These are phyloP conservation scores for Silybum marianum DNA, from an alignment of 129 eudicot genomes.

Conservation along the genomic window DNA sequence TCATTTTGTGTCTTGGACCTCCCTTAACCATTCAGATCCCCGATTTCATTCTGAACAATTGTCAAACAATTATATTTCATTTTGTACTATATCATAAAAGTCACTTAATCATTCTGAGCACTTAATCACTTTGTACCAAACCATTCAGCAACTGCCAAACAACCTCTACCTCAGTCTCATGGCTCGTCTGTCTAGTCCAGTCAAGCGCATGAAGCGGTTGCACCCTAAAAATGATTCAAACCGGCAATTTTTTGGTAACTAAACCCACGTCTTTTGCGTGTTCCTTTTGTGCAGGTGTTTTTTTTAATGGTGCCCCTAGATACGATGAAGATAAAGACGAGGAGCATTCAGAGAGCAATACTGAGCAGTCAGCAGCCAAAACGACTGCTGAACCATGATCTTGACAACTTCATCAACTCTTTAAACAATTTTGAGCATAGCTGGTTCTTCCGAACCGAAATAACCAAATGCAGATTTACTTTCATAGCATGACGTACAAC, in stretches of 20 bases:
- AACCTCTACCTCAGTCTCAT: too few relatives aligned
- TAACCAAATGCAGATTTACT: slow-evolving; percentile 4
- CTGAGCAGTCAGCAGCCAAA: slow-evolving; percentile 7
- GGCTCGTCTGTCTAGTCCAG: not conserved
- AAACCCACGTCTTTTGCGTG: not conserved
- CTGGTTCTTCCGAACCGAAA: slow-evolving; percentile 1
- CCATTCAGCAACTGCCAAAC: too few relatives aligned
- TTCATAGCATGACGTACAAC: slow-evolving; percentile 1
- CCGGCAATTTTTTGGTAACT: not conserved
- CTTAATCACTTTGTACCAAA: too few relatives aligned
- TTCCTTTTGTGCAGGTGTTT: slow-evolving; percentile 8
- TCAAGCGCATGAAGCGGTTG: not conserved
- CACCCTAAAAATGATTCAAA: not conserved
- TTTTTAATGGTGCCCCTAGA: slow-evolving; percentile 26
- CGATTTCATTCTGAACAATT: too few relatives aligned
- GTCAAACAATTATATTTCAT: too few relatives aligned
- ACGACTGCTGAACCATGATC: slow-evolving; percentile 20
- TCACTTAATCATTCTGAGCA: too few relatives aligned
- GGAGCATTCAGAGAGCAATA: not conserved
- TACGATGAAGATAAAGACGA: slow-evolving; percentile 23
- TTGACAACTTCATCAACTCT: not conserved
- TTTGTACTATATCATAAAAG: too few relatives aligned
- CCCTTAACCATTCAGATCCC: too few relatives aligned
- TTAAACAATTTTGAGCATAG: slow-evolving; percentile 1
- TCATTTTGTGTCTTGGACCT: too few relatives aligned